Conservation (phyloP, 331 rosid genomes). For the Acacia pycnantha region DNA sequence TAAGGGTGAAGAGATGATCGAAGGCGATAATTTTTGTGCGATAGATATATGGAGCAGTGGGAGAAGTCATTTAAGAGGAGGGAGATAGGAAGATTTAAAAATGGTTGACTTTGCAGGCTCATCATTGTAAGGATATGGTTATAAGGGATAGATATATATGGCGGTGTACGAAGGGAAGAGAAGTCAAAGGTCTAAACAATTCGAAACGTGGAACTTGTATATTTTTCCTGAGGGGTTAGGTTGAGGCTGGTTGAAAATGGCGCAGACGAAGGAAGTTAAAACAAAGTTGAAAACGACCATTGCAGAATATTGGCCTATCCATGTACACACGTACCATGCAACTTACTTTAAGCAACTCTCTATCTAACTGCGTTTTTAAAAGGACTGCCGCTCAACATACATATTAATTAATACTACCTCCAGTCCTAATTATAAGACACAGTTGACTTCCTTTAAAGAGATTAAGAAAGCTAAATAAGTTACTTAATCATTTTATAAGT, state of each 20-base stretch:
- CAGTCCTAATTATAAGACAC: too few relatives aligned
- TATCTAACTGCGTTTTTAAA: not conserved
- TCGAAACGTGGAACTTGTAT: not conserved
- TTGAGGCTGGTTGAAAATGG: conserved; percentile 41
- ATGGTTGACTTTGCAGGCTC: conserved; percentile 27
- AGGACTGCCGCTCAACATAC: not conserved
- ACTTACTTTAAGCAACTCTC: conserved; percentile 11
- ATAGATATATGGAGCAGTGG: not conserved
- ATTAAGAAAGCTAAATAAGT: too few relatives aligned
- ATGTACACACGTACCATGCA: conserved; percentile 30
- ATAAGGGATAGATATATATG: not conserved
- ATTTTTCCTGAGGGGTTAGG: conserved; percentile 51
- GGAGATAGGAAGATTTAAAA: conserved; percentile 13
- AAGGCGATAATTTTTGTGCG: conserved; percentile 8
- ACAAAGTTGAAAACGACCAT: conserved; percentile 58
- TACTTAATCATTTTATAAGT: too few relatives aligned
- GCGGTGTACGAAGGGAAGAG: conserved; percentile 28
- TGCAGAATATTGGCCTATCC: not conserved
- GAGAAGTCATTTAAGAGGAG: conserved; percentile 6
- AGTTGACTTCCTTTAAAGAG: too few relatives aligned
- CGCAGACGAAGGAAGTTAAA: conserved; percentile 38
- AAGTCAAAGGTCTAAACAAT: conserved; percentile 23
- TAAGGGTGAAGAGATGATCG: not conserved
- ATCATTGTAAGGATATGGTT: not conserved
- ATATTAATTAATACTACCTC: too few relatives aligned